Conservation (phyloP, 2,329 filamentous ascomycete species). For the Plenodomus lindquistii region DNA sequence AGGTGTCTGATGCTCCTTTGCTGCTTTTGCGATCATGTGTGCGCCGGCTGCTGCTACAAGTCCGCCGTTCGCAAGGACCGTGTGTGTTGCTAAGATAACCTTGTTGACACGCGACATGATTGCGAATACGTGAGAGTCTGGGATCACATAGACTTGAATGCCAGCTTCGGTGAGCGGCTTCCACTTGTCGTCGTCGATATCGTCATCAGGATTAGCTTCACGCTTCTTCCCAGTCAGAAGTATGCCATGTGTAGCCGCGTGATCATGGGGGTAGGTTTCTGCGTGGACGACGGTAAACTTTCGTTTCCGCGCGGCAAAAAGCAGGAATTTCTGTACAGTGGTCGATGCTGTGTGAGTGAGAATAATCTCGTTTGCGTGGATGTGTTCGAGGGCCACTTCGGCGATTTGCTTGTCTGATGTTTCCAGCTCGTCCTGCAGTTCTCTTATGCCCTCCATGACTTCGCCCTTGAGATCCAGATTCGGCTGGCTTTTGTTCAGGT, state of each 20-base stretch:
- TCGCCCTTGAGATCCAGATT: constrained; percentile 79
- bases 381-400: constrained; percentile 83
- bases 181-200: constrained; percentile 61
- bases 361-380: constrained; percentile 90
- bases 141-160: constrained; percentile 80
- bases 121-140: constrained; percentile 83
- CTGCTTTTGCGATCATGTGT: constrained; percentile 79
- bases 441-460: constrained; percentile 89
- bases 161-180: constrained; percentile 79
- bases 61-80: constrained; percentile 85
- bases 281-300: constrained; percentile 90
- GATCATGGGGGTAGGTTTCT: constrained; percentile 72
- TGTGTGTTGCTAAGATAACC: constrained; percentile 86
- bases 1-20: constrained; percentile 77
- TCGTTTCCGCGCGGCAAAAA: constrained; percentile 83
- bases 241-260: constrained; percentile 64
- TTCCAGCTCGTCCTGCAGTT: constrained; percentile 93
- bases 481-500: constrained; percentile 46
- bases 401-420: constrained; percentile 94
- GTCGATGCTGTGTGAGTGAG: constrained; percentile 84
- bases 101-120: constrained; percentile 97
- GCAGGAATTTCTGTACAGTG: constrained; percentile 86
- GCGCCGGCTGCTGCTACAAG: constrained; percentile 85
- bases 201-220: constrained; percentile 52
- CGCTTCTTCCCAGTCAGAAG: constrained; percentile 60